Conservation (phyloP, 2,329 filamentous ascomycete genomes). For the Xylariaceae sp. region DNA sequence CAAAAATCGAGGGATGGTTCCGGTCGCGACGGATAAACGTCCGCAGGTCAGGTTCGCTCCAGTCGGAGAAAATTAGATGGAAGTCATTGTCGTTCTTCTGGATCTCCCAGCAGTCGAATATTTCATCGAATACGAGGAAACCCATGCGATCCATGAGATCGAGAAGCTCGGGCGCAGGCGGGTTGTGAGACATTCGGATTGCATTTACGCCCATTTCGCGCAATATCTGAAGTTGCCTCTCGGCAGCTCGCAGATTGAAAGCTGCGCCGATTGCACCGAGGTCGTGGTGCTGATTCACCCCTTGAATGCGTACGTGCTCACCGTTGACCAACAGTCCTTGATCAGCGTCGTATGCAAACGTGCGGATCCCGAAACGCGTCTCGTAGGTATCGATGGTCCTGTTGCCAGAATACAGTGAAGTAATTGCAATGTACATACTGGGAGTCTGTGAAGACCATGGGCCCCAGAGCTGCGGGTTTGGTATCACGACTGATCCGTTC, state of each 20-base stretch:
- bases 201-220: constrained; percentile 49
- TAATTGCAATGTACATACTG: constrained; percentile 47
- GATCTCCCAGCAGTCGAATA: constrained; percentile 50
- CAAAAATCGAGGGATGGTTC: constrained; percentile 52
- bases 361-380: constrained; percentile 49
- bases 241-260: constrained; percentile 48
- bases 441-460: constrained; percentile 43
- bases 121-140: constrained; percentile 51
- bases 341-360: constrained; percentile 37
- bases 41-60: constrained; percentile 52
- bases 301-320: constrained; percentile 41
- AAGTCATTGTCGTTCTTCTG: constrained; percentile 48
- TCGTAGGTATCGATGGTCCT: constrained; percentile 41
- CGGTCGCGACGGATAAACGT: constrained; percentile 50
- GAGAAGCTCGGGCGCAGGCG: constrained; percentile 49
- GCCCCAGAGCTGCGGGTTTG: constrained; percentile 46
- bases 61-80: constrained; percentile 50
- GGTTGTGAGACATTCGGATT: constrained; percentile 51
- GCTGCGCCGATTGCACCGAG: constrained; percentile 48
- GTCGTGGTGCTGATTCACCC: constrained; percentile 51
- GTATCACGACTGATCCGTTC: constrained; percentile 35
- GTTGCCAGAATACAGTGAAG: constrained; percentile 29
- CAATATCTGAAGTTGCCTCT: constrained; percentile 48
- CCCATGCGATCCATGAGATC: constrained; percentile 49
- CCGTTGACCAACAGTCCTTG: constrained; percentile 47